phyloP scores from a whole-genome alignment of 2,329 filamentous ascomycete species.

The Xylaria sp. region DNA sequence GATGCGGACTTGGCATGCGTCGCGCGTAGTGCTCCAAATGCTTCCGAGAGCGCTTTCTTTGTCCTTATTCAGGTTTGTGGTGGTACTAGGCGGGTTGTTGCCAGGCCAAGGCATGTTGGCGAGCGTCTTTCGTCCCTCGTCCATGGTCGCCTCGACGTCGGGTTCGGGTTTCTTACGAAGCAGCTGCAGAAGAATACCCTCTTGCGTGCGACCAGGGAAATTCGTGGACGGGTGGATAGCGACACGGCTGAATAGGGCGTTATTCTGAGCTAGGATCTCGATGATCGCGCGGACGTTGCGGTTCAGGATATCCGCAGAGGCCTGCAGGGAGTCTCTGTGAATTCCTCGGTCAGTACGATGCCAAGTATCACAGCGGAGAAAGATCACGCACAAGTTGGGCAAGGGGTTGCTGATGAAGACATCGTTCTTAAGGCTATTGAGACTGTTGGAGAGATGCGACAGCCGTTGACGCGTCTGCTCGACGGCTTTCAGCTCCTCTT shows the following conservation, averaged over 20 bases:
- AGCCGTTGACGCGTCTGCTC: conserved; percentile 77
- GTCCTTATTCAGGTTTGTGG: conserved; percentile 48
- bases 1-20: conserved; percentile 50
- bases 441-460: conserved; percentile 74
- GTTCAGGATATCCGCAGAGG: conserved; percentile 76
- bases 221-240: conserved; percentile 81
- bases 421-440: conserved; percentile 70
- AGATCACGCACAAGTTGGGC: conserved; percentile 70
- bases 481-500: conserved; percentile 73
- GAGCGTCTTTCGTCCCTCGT: conserved; percentile 65
- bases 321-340: conserved; percentile 74
- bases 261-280: conserved; percentile 71
- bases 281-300: conserved; percentile 75
- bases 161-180: conserved; percentile 88
- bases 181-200: conserved; percentile 73
- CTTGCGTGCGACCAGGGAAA: conserved; percentile 76
- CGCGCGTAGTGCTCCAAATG: conserved; percentile 53
- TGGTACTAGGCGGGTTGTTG: too few relatives aligned
- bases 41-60: conserved; percentile 53
- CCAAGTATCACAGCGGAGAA: not conserved
- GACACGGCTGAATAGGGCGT: conserved; percentile 74
- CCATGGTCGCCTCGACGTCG: conserved; percentile 77
- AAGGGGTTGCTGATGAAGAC: conserved; percentile 72
- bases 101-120: conserved; percentile 29
- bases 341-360: conserved; percentile 11